Evolutionary conservation across 768 basidiomycete genomes (phyloP).

Genomic region (Boletus reticuloceps): DNA sequence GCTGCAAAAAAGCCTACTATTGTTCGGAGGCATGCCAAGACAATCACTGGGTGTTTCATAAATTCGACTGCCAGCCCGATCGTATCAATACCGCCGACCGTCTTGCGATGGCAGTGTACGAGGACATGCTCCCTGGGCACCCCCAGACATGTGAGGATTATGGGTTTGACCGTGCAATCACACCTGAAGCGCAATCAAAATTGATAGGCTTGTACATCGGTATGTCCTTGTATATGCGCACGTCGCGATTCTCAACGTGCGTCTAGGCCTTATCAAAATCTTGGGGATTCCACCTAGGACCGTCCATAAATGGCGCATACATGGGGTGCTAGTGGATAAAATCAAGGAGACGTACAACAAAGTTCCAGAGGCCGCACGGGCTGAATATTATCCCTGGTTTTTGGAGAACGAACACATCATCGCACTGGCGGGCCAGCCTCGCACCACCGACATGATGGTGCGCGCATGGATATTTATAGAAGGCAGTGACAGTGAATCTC

Average conservation of each 20-base stretch:
- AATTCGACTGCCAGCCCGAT: too few relatives aligned
- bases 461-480: not conserved
- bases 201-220: constrained; percentile 1
- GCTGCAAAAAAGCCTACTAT: too few relatives aligned
- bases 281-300: not conserved
- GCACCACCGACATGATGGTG: not conserved
- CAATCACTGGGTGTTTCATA: too few relatives aligned
- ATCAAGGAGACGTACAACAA: not conserved
- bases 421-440: not conserved
- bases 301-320: not conserved
- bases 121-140: not conserved
- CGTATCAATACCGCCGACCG: not conserved
- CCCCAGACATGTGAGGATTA: not conserved
- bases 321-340: not conserved
- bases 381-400: not conserved
- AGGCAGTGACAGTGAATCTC: not conserved
- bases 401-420: constrained; percentile 4
- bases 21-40: too few relatives aligned
- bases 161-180: not conserved
- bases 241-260: too few relatives aligned
- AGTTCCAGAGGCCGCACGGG: not conserved
- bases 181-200: not conserved
- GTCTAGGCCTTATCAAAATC: not conserved
- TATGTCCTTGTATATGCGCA: not conserved
- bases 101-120: not conserved